Base-by-base conservation (phyloP, 1,284 basidiomycete species). In the Puccinia hordei region DNA sequence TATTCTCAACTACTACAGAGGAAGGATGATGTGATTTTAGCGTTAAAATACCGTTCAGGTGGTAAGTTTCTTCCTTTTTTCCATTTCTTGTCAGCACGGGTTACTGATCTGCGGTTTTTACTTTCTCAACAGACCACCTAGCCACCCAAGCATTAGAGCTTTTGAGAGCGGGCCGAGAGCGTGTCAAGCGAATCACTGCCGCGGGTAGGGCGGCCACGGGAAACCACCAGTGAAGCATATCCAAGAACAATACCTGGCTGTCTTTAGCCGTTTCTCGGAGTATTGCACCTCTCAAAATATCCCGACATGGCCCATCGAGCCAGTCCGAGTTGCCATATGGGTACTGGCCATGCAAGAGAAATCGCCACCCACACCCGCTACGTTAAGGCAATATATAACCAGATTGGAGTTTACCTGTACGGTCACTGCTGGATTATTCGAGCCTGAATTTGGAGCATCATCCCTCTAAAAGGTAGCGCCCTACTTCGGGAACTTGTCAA, bases 291-390 rank as follows among this genome's bases (percentile, higher is more conserved):
- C 76, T 27, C 65, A 78, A 59, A 57, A 55, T 27, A 69, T 78
- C 24, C 65, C 76, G 30, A 78, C 76, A 44, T 78, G 76, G 65
- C 76, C 76, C 19, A 78, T 78, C 46, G 75, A 78, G 51, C 75
- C 75, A 35, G 75, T 78, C 24, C 66, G 75, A 78, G 75, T 78
- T 1, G 75, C 75, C 4, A 78, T 78, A 38, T 78, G 75, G 75
- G 55, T 78, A 24, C 75, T 78, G 8, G 75, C 75, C n/a, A 78
- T 78, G 75, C 75, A 78, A 69, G 75, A 78, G 41, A 78, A 78
- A n/a, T 65, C 75, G 30, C 75, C 75, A 33, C 75, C 75, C 19
- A 78, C 75, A 8, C 75, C 75, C 10, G 75, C 75, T 24, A 78
- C 75, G 0, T 41, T 78, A 69, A 68, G 75, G 24, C 75, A 78